phyloP scores from a whole-genome alignment of 169 alveolate species.

The Cryptosporidium canis region DNA sequence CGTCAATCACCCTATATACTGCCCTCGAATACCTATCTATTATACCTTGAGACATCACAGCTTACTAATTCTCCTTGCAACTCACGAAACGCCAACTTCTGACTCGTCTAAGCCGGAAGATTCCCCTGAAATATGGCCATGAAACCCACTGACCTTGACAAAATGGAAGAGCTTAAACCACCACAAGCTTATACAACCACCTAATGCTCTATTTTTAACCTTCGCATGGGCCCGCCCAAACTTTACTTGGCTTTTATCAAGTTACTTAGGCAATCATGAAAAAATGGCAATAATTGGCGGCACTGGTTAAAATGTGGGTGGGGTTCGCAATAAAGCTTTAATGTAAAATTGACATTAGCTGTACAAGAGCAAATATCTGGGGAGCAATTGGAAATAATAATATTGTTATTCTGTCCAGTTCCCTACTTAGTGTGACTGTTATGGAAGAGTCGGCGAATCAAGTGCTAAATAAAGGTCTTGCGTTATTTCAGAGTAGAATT shows the following conservation, averaged over 20 bases:
- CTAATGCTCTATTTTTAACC: neutral
- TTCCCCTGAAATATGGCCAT: neutral
- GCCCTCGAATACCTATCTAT: slow-evolving; percentile 7
- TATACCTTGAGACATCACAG: neutral
- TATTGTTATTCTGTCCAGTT: neutral
- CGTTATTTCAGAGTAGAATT: too few relatives aligned
- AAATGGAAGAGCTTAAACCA: neutral
- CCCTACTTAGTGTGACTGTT: neutral
- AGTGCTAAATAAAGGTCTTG: too few relatives aligned
- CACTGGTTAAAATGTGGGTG: neutral
- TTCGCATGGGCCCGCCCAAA: neutral
- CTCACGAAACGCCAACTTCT: neutral
- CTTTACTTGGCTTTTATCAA: neutral
- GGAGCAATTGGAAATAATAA: neutral
- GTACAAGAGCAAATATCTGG: neutral
- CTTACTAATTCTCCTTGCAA: neutral
- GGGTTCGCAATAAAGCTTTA: neutral
- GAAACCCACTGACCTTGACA: neutral
- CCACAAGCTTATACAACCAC: neutral
- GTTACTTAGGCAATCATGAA: neutral
- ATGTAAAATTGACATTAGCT: slow-evolving; percentile 1
- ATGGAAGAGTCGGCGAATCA: neutral
- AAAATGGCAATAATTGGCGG: neutral
- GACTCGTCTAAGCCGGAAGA: neutral
- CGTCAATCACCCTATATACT: neutral